Base-by-base conservation (phyloP, 768 basidiomycete genomes). In the Boletus rubroflammeus region DNA sequence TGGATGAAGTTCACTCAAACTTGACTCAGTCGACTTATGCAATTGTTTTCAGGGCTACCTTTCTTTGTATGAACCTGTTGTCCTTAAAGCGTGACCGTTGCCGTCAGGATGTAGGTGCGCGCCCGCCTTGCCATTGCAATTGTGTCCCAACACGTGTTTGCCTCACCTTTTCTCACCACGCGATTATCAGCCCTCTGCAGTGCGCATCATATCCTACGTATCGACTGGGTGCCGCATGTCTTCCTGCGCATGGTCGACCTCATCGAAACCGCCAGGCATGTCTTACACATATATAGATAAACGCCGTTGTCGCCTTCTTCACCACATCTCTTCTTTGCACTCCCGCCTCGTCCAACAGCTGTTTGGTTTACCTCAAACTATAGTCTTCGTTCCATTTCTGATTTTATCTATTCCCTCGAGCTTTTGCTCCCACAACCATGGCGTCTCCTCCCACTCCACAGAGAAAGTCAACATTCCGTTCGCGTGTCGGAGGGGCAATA, bases 401-500 rank as follows among this genome's bases (percentile, higher is more conserved):
- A 58, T 48, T 48, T 49, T 40, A 53, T 47, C 41, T 47, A 55
- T 47, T 50, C 35, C n/a, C 42, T 50, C 26, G 28, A 50, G 3
- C 13, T 21, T 38, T 23, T 54, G 6, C 28, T 40, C 48, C 62
- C 56, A 62, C 70, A 21, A 58, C 45, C 26, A 68, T 70, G 56
- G 40, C 70, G n/a, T 47, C 64, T 47, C 65, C 66, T 21, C 62
- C 66, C 39, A 64, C 63, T 59, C 62, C 72, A 7, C 68, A 67
- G 49, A 78, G 73, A 63, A 70, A 70, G 52, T 60, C 60, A 2
- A 74, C 78, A 42, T 75, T 80, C 63, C 84, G 86, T 69, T 70
- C 75, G 38, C 83, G 86, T 47, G 78, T 87, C 73, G 81, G 81
- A 47, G 77, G 75, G 45, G 80, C 74, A 48, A 75, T 86, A 65